Evolutionary conservation across 106 monocot species (phyloP), one percentile per base, ranked within the genome.

Genomic region (Dioscorea zingiberensis): DNA sequence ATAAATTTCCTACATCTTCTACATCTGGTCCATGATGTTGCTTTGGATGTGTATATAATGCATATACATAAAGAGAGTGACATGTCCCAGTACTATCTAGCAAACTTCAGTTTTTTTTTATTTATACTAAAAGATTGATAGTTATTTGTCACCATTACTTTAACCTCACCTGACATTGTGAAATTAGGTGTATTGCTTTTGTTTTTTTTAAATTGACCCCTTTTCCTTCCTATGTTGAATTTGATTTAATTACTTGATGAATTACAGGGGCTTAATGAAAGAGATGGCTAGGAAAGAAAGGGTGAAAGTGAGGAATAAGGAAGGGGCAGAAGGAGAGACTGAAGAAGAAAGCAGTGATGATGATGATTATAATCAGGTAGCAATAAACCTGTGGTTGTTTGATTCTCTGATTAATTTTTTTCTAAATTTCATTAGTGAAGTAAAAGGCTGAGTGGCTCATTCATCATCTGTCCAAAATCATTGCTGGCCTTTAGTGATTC

Each of bases 341-440:
- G 80, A 77, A 54, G 83, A 75, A 48, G 73, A 72, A 55, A 69
- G 62, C 44, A 66, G 53, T 10, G 83, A 81, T 44, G 77, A 76
- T 59, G 85, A 62, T 68, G 83, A 87, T 71, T 87, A 83, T n/a
- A n/a, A n/a, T n/a, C n/a, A n/a, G n/a, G n/a, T n/a, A n/a, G n/a
- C n/a, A n/a, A n/a, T n/a, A n/a, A n/a, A n/a, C n/a, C n/a, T n/a
- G n/a, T n/a, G n/a, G n/a, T n/a, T n/a, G n/a, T n/a, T n/a, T n/a
- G n/a, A n/a, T n/a, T n/a, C n/a, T n/a, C n/a, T n/a, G n/a, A n/a
- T n/a, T n/a, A n/a, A n/a, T n/a, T n/a, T n/a, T n/a, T n/a, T n/a
- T n/a, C n/a, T n/a, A n/a, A n/a, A n/a, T n/a, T n/a, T n/a, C n/a
- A n/a, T n/a, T n/a, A 56, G 74, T 70, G 32, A 73, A 83, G 80